phyloP scores from a whole-genome alignment of 768 basidiomycete genomes.

The Trametopsis cervina region DNA sequence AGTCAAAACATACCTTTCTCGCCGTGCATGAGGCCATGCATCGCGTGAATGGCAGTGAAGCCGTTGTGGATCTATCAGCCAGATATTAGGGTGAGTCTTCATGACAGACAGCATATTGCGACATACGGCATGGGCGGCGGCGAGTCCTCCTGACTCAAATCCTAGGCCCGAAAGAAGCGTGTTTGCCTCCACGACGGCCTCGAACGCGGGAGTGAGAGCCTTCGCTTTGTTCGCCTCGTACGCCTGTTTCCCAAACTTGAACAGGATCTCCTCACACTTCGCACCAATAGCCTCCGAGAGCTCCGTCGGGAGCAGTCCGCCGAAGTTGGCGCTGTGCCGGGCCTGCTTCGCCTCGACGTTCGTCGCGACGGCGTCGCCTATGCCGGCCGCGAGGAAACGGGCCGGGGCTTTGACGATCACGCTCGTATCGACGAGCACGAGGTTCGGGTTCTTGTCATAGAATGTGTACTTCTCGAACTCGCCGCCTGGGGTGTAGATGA shows the following conservation, averaged over 20 bases:
- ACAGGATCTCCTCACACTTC: slow-evolving; percentile 29
- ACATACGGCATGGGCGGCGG: slow-evolving; percentile 26
- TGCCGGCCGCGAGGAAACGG: slow-evolving; percentile 25
- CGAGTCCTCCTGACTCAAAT: slow-evolving; percentile 26
- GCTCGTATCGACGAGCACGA: slow-evolving; percentile 26
- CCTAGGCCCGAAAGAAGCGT: slow-evolving; percentile 25
- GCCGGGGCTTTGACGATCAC: slow-evolving; percentile 23
- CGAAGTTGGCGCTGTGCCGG: slow-evolving; percentile 23
- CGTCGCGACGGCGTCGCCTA: slow-evolving; percentile 27
- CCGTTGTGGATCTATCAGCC: slow-evolving; percentile 24
- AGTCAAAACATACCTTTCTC: slow-evolving; percentile 19
- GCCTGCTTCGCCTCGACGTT: slow-evolving; percentile 24
- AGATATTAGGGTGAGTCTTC: not conserved
- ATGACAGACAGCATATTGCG: too few relatives aligned
- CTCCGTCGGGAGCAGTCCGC: slow-evolving; percentile 23
- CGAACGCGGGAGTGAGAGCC: slow-evolving; percentile 24
- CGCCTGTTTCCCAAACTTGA: slow-evolving; percentile 25
- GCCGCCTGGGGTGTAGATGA: slow-evolving; percentile 24
- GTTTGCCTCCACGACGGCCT: slow-evolving; percentile 28
- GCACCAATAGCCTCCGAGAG: slow-evolving; percentile 22
- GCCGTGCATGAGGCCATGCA: slow-evolving; percentile 24
- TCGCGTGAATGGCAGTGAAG: slow-evolving; percentile 21
- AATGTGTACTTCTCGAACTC: slow-evolving; percentile 26
- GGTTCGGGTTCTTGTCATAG: slow-evolving; percentile 22
- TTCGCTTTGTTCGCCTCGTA: slow-evolving; percentile 25